Base-by-base conservation (phyloP, 371 early-diverging fungal species). In the Umbelopsis sp. region DNA sequence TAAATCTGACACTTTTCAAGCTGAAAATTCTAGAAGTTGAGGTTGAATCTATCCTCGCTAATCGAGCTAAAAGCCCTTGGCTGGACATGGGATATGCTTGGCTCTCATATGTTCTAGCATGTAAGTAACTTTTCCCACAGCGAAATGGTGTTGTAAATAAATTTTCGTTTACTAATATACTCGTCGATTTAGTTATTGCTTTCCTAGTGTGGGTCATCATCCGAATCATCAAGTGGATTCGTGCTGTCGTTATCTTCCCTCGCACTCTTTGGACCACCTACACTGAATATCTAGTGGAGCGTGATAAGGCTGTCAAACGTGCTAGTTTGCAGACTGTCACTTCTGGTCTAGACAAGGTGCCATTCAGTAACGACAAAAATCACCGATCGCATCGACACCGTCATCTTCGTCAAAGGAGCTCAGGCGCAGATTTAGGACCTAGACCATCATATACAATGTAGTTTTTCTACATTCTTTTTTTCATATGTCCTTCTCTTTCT, bases 31-130 rank as follows among this genome's bases (percentile, higher is more conserved):
- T 84, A 8, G 84, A 84, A 65, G 78, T 80, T 3, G 79, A 81
- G 65, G 76, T 84, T 24, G 81, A 81, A 25, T 76, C 71, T 3
- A 84, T 84, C 57, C 57, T 81, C 18, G 76, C 81, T 14, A 84
- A 78, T 46, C 72, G 84, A 51, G 80, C 84, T 8, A 80, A 84
- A 44, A 84, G 78, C 44, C 84, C 83, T 20, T 83, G 81, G 80
- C 63, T 80, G 11, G 83, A 83, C 65, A 80, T 77, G 9, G 83
- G 79, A 0, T 83, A 83, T 69, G 76, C 83, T 7, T 52, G 79
- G 29, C 75, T 83, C 8, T 83, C 83, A 4, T 82, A 82, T 66
- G 41, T 82, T 0, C 65, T 82, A 25, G 79, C 83, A 67, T 50
- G 82, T 82, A 73, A 71, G 71, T 71, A 18, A 37, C 14, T 20